Evolutionary conservation across 139 green algal species (phyloP), one percentile per base, ranked within the genome.

Genomic region (Mesostigma viride): DNA sequence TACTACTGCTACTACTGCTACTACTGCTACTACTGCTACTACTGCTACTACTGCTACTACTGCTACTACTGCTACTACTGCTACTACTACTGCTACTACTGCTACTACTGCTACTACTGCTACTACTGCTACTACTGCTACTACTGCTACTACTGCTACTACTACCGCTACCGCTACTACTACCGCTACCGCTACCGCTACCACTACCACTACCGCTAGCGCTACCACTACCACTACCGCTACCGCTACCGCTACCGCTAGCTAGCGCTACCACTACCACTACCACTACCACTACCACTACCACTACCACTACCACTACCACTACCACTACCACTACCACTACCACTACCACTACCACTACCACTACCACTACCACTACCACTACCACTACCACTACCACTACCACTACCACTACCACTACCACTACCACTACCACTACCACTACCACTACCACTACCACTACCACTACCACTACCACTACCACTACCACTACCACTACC

Each of bases 371-470:
- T 57, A 66, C 59, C 59, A 66, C 59, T 66, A 66, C 59, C 59
- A 66, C 20, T 66, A 66, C 59, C 59, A 66, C 59, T 47, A 66
- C 59, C 59, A 66, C 59, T 66, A 66, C 59, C 59, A 66, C 59
- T 66, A 66, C 59, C 59, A 66, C 59, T 66, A 66, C 59, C 59
- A 66, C 59, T 66, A 66, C 59, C 59, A 66, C 59, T 66, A 66
- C 59, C 59, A 66, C 59, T 66, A 66, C 59, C 59, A 66, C 59
- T 66, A 66, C 59, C 59, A 66, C 59, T 66, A 66, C 59, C 59
- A 66, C 59, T 66, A 66, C 59, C 59, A 66, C 59, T 66, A 66
- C 59, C 59, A 66, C 59, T 66, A 66, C 59, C 59, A 66, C 59
- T 66, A 66, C 59, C 59, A 66, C 59, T 66, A 66, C 59, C 59